Evolutionary conservation across 1,284 basidiomycete genomes (phyloP), one percentile per base, ranked within the genome.

Genomic region (Omphalotus olearius): DNA sequence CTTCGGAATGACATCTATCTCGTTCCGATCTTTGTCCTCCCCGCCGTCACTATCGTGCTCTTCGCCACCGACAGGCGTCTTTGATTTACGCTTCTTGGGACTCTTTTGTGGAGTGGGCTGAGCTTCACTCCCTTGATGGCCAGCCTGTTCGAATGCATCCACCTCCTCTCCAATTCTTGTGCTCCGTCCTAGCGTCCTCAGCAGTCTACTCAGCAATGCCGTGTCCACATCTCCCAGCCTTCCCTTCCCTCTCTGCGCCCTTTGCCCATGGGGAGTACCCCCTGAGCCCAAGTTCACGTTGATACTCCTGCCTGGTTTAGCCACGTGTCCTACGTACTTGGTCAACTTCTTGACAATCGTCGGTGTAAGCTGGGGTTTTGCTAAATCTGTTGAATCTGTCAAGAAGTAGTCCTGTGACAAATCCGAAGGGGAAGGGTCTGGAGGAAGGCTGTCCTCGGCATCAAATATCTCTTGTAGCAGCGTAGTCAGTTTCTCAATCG

Each of bases 381-480:
- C 69, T 42, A 73, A 69, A 45, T 88, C 83, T 13, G 67, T 59
- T 0, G 85, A 84, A 11, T 82, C 67, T 1, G 71, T 61, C 1
- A 84, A 84, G 61, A 94, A 93, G 64, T 79, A 89, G 3, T 83
- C 79, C 18, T 70, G 60, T 9, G 83, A 76, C 7, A 92, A 68
- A 51, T 83, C 80, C 11, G 68, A 63, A 4, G 73, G 57, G 37
- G 80, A 76, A 1, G 80, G 70, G 53, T 89, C 84, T 1, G 85
- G 75, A 2, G 88, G 79, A 17, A 96, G 73, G 0, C 79, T 67
- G 62, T 96, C 93, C 62, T 95, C 89, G 0, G 92, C 90, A 63
- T 95, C 91, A 58, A 95, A 90, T 17, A 96, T 80, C 52, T 95
- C 91, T 55, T 95, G 91, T 1, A 95, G 71, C 16, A 87, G 65